phyloP scores from a whole-genome alignment of 2,329 filamentous ascomycete genomes.

The Trichoderma asperellum region DNA sequence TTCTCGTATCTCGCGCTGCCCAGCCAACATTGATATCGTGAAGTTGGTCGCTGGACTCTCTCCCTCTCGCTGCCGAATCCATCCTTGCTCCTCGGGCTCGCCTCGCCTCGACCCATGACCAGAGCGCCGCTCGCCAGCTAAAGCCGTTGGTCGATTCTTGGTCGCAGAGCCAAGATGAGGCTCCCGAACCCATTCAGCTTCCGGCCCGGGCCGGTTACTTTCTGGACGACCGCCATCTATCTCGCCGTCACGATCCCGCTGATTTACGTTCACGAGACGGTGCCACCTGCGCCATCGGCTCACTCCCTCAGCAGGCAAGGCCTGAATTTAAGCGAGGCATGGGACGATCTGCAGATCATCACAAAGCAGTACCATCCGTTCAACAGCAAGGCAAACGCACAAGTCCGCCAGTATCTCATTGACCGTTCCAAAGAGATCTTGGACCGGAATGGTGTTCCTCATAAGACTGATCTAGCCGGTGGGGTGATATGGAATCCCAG shows the following conservation, averaged over 20 bases:
- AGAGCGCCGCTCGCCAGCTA: not conserved
- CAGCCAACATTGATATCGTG: not conserved
- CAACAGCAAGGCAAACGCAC: slow-evolving; percentile 83
- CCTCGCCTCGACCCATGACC: not conserved
- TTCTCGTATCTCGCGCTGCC: not conserved
- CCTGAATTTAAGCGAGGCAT: slow-evolving; percentile 82
- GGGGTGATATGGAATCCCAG: slow-evolving; percentile 38
- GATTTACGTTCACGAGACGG: slow-evolving; percentile 73
- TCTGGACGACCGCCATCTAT: slow-evolving; percentile 78
- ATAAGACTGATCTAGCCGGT: slow-evolving; percentile 46
- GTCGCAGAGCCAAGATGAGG: slow-evolving; percentile 35
- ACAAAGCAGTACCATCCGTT: slow-evolving; percentile 82
- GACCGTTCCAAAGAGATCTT: slow-evolving; percentile 71
- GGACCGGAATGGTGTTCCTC: slow-evolving; percentile 59
- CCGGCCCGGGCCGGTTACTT: slow-evolving; percentile 76
- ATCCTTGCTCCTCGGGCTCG: not conserved
- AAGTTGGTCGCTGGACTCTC: not conserved
- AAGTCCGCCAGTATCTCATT: slow-evolving; percentile 76
- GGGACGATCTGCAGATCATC: slow-evolving; percentile 78
- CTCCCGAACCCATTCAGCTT: slow-evolving; percentile 70
- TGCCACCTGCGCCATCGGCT: slow-evolving; percentile 66
- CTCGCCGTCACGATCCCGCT: slow-evolving; percentile 74
- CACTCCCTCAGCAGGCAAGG: slow-evolving; percentile 54
- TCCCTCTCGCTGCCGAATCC: not conserved
- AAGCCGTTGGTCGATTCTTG: not conserved